Base-by-base conservation (phyloP, 2,329 filamentous ascomycete species). In the Didymella lethalis region DNA sequence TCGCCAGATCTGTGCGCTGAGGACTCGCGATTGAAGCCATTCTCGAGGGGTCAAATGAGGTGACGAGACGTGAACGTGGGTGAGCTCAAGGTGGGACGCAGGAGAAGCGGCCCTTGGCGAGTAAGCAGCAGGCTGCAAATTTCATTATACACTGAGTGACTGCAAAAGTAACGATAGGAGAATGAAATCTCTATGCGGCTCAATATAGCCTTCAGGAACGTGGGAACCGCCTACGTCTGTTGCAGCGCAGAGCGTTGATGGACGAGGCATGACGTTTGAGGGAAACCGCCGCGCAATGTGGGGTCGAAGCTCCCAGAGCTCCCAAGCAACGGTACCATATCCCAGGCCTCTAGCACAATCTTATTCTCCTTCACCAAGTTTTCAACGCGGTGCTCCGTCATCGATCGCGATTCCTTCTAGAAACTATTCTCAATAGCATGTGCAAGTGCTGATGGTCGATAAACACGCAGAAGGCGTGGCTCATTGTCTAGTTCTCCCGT, bases 1-100 rank as follows among this genome's bases (percentile, higher is more conserved):
- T 84, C 8, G 80, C 67, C 31, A 70, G 41, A 14, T 62, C 57
- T 25, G 44, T 44, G 16, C 45, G 44, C 18, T 34, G 29, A 14
- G 61, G 54, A 36, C 47, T 57, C 11, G 38, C 31, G 11, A 32
- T 53, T 5, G 60, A 57, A 40, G 64, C 56, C 68, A 71, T 69
- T 14, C 23, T 18, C 47, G 23, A 38, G 16, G 18, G 12, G 18
- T 29, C 10, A 10, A 12, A 32, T 11, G 7, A 45, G 18, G 1
- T 36, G 16, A 32, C 16, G 45, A 16, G 29, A 18, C 20, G 4
- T 25, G 18, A 16, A 7, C 14, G 47, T 52, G 10, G 26, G 44
- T 20, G 36, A 34, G 26, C 31, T 55, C 36, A 67, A 44, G 57
- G 62, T 49, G 58, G 66, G 44, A 63, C 43, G 48, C 48, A 55